Evolutionary conservation across 805 yeast species (phyloP), one percentile per base, ranked within the genome.

Genomic region (Lipomyces japonicus): DNA sequence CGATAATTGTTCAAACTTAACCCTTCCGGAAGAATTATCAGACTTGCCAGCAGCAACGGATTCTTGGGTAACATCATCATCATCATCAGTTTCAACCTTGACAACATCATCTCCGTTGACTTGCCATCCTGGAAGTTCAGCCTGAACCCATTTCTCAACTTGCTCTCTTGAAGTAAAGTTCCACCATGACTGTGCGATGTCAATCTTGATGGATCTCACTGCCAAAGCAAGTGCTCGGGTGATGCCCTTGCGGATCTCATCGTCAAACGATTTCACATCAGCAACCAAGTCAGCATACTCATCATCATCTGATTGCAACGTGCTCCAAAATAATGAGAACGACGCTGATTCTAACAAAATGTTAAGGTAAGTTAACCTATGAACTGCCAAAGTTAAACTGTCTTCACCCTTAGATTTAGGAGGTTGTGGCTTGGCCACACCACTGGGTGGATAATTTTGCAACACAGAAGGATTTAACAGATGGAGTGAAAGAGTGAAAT

Each of bases 401-500:
- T 53, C 57, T n/a, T 53, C 53, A n/a, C 38, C 31, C 37, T 44
- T 44, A 2, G 48, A 40, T 9, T 35, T 19, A 2, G 57, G 57
- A 10, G 55, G 47, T 34, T 46, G 46, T 1, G 57, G 60, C 23
- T 38, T 19, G 36, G 46, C 16, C 7, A n/a, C n/a, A 9, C 43
- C 10, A 22, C 9, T 22, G 18, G 24, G 16, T 24, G 43, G 39
- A 44, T 46, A 44, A 4, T 46, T 18, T 28, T 30, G 39, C 35
- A 69, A 59, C 5, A 70, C 69, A 32, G 67, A 65, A 10, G 75
- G 63, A 19, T 79, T 78, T 41, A 75, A 65, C 25, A 75, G 63
- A 51, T 75, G 78, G 41, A 75, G 63, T 46, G 70, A 72, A 34
- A 74, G 61, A 32, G 71, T 59, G 63, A 75, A 75, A 55, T 75